Conservation (phyloP, 2,329 filamentous ascomycete species). For the Neurospora crassa region DNA sequence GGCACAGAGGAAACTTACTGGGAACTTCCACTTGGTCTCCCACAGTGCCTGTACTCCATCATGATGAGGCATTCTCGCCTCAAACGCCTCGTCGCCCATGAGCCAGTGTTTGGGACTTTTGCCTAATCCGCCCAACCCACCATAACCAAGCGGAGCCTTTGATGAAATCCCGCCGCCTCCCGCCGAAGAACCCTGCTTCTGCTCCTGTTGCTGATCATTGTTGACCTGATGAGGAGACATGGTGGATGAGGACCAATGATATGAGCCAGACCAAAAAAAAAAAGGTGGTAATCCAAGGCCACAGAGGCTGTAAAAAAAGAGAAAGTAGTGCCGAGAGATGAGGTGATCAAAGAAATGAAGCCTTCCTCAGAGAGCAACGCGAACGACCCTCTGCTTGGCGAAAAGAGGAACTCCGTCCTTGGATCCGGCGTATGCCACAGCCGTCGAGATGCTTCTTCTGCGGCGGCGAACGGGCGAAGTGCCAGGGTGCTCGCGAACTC, state of each 20-base stretch:
- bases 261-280: not conserved
- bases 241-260: not conserved
- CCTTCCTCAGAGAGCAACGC: conserved; percentile 13
- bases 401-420: conserved; percentile 20
- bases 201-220: not conserved
- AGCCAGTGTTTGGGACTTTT: conserved; percentile 25
- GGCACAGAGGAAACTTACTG: conserved; percentile 33
- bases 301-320: not conserved
- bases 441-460: conserved; percentile 17
- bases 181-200: conserved; percentile 1
- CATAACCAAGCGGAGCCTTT: not conserved
- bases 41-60: conserved; percentile 53
- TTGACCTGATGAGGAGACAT: conserved; percentile 23
- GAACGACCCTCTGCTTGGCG: conserved; percentile 24
- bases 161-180: not conserved
- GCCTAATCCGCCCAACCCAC: not conserved
- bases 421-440: conserved; percentile 12
- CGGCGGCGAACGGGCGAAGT: conserved; percentile 9
- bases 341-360: conserved; percentile 5
- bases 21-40: conserved; percentile 68
- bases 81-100: conserved; percentile 34
- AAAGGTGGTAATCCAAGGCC: not conserved
- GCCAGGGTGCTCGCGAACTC: conserved; percentile 15
- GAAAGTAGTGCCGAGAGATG: not conserved
- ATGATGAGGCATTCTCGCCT: conserved; percentile 44